A percentile compares a stretch with the other conserved stretches of the same genome.
Evolutionary conservation across 768 basidiomycete species (phyloP).

Genomic region (Leccinum fibrillosum): DNA sequence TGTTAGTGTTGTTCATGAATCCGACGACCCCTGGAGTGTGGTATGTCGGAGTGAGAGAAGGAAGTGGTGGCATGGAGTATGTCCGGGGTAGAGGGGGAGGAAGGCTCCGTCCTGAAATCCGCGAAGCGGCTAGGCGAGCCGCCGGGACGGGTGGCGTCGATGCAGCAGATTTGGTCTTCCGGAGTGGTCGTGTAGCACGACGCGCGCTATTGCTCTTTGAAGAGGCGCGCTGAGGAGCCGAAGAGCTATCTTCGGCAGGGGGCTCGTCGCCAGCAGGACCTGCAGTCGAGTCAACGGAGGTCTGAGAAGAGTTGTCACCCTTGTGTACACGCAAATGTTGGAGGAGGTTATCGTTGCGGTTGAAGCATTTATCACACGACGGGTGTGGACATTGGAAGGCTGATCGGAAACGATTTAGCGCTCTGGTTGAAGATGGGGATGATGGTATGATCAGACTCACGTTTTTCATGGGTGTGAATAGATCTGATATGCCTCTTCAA

Average conservation of each 20-base stretch:
- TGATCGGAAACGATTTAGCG: conserved; percentile 34
- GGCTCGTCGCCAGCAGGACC: conserved; percentile 26
- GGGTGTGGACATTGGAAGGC: conserved; percentile 71
- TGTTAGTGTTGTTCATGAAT: conserved; percentile 35
- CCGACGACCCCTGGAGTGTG: conserved; percentile 24
- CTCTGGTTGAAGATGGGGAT: conserved; percentile 13
- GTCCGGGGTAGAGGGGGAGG: conserved; percentile 32
- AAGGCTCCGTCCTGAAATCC: conserved; percentile 28
- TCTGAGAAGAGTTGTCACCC: conserved; percentile 34
- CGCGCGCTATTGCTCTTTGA: conserved; percentile 22
- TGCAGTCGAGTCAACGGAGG: conserved; percentile 28
- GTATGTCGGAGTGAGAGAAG: conserved; percentile 28
- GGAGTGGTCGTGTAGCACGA: conserved; percentile 30
- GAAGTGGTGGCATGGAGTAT: conserved; percentile 31
- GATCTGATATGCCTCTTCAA: conserved; percentile 72
- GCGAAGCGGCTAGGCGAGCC: conserved; percentile 33
- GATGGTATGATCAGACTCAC: conserved; percentile 42
- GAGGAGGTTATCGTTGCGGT: conserved; percentile 75
- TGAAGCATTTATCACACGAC: conserved; percentile 69
- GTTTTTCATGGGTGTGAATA: conserved; percentile 76
- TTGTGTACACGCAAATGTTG: conserved; percentile 77
- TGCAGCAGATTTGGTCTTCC: conserved; percentile 35
- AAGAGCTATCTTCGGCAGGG: conserved; percentile 17
- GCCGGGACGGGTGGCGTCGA: conserved; percentile 34
- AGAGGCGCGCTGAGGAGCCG: conserved; percentile 22